These are phyloP conservation scores for Jasminum sambac DNA, from an alignment of 257 asterid genomes.

Conservation along the genomic window DNA sequence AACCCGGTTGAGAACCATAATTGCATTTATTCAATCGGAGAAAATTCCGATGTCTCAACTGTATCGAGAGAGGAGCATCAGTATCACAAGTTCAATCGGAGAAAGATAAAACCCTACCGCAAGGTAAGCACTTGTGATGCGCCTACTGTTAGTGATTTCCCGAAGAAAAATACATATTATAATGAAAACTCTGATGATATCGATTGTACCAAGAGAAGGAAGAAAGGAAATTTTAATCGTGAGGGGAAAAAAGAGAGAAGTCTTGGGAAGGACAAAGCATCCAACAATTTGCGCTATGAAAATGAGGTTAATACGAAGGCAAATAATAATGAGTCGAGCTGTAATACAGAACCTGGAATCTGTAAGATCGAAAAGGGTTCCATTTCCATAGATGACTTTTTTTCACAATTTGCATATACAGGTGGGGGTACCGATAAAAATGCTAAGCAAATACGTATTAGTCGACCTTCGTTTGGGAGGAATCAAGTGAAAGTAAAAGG, in stretches of 20 bases:
- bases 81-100: not conserved
- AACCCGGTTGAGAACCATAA: not conserved
- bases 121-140: conserved; percentile 23
- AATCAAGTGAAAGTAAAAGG: conserved; percentile 10
- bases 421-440: conserved; percentile 21
- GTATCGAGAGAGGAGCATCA: conserved; percentile 13
- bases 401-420: conserved; percentile 30
- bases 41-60: not conserved
- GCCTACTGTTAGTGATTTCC: conserved; percentile 4
- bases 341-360: conserved; percentile 16
- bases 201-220: not conserved
- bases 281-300: not conserved
- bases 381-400: conserved; percentile 31
- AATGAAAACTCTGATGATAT: not conserved
- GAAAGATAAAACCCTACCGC: not conserved
- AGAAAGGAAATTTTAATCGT: not conserved
- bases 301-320: conserved; percentile 9
- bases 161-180: not conserved
- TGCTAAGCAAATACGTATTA: conserved; percentile 1
- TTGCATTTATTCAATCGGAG: not conserved
- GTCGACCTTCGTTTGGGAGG: conserved; percentile 7
- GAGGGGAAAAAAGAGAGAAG: conserved; percentile 8
- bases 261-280: not conserved
- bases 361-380: conserved; percentile 13
- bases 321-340: not conserved